These are phyloP conservation scores for Globisporangium uncinulatum DNA, from an alignment of 352 stramenopile genomes.

Conservation along the genomic window DNA sequence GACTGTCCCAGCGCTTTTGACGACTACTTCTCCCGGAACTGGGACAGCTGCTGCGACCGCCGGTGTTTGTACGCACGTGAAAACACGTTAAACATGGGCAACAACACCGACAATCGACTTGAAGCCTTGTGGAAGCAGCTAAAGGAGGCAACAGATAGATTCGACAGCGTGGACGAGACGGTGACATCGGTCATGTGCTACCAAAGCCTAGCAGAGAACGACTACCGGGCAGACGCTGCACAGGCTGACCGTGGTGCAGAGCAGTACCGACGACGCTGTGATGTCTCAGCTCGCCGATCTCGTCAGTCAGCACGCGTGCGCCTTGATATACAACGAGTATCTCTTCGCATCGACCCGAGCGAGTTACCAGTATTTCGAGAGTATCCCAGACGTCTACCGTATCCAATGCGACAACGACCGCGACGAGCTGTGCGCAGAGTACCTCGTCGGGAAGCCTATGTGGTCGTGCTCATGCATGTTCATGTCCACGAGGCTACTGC, in stretches of 20 bases:
- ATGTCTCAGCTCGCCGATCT: slow-evolving; percentile 13
- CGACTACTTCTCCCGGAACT: slow-evolving; percentile 21
- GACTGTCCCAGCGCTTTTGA: slow-evolving; percentile 11
- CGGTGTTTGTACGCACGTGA: slow-evolving; percentile 4
- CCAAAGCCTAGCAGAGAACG: slow-evolving; percentile 13
- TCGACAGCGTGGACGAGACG: slow-evolving; percentile 17
- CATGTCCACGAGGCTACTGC: slow-evolving; percentile 10
- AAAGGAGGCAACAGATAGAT: slow-evolving; percentile 12
- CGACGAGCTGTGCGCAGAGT: slow-evolving; percentile 14
- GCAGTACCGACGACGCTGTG: slow-evolving; percentile 12
- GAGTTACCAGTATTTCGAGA: slow-evolving; percentile 15
- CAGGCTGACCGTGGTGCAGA: slow-evolving; percentile 5
- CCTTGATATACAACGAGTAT: slow-evolving; percentile 17
- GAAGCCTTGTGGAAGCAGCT: slow-evolving; percentile 23
- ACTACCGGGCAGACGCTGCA: slow-evolving; percentile 11
- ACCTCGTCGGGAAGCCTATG: slow-evolving; percentile 5
- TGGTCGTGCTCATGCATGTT: slow-evolving; percentile 22
- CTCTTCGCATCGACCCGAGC: slow-evolving; percentile 3
- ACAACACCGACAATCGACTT: slow-evolving; percentile 26
- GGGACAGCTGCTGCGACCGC: slow-evolving; percentile 11
- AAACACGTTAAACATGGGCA: slow-evolving; percentile 13
- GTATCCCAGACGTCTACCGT: slow-evolving; percentile 2
- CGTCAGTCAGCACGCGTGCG: slow-evolving; percentile 18
- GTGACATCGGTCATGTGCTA: slow-evolving; percentile 16
- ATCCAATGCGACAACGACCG: slow-evolving; percentile 10